Evolutionary conservation across 768 basidiomycete species (phyloP).

Genomic region (Dictyophora rubrovolvata): DNA sequence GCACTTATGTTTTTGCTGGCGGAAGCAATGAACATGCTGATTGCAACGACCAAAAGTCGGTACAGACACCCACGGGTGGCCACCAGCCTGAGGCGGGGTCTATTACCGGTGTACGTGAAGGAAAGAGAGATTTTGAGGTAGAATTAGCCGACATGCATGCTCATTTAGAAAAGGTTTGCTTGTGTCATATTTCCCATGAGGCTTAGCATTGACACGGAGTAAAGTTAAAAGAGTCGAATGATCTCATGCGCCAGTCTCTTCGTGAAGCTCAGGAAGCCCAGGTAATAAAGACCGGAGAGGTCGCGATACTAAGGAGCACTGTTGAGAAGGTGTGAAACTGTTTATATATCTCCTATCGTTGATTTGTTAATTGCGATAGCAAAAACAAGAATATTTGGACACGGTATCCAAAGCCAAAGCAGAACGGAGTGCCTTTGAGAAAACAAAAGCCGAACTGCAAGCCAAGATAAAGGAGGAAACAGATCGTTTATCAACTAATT

Average conservation of each 20-base stretch:
- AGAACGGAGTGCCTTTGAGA: slow-evolving; percentile 52
- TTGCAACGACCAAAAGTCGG: neutral
- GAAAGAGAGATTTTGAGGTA: neutral
- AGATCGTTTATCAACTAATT: slow-evolving; percentile 60
- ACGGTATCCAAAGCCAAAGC: slow-evolving; percentile 47
- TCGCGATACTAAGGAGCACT: slow-evolving; percentile 50
- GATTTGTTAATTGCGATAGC: slow-evolving; percentile 25
- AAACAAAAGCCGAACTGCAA: slow-evolving; percentile 42
- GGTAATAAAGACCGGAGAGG: slow-evolving; percentile 61
- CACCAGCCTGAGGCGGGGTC: neutral
- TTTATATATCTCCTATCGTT: neutral
- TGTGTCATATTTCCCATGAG: neutral
- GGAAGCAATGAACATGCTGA: neutral
- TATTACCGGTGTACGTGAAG: neutral
- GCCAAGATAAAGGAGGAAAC: slow-evolving; percentile 58
- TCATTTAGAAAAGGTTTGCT: slow-evolving; percentile 27
- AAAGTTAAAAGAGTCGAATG: slow-evolving; percentile 44
- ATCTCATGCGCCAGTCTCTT: slow-evolving; percentile 33
- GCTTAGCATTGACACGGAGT: neutral
- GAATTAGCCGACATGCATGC: slow-evolving; percentile 1
- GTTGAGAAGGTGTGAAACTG: slow-evolving; percentile 47
- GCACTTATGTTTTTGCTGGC: slow-evolving; percentile 32
- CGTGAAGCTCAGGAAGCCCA: slow-evolving; percentile 40
- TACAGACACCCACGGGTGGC: neutral
- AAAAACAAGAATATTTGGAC: slow-evolving; percentile 44